Conservation (phyloP, 805 yeast species). For the Wickerhamomyces pijperi region DNA sequence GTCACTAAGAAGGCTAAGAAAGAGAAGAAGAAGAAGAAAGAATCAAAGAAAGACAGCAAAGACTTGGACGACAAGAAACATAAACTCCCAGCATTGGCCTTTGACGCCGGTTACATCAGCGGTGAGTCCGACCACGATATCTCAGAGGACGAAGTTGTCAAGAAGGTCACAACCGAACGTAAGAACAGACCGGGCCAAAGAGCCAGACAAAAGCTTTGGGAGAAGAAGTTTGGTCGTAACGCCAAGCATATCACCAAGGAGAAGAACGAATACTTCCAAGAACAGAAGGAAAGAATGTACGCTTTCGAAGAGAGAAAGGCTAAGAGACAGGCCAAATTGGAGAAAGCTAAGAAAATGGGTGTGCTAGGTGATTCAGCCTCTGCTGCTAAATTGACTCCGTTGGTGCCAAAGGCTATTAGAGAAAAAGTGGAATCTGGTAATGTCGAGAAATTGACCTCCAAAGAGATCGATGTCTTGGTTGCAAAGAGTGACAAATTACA, state of each 20-base stretch:
- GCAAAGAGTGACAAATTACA: conserved; percentile 32
- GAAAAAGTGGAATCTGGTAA: conserved; percentile 1
- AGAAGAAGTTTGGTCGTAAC: conserved; percentile 65
- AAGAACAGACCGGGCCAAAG: conserved; percentile 95
- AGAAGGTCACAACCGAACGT: conserved; percentile 41
- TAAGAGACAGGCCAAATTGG: conserved; percentile 38
- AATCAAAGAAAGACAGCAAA: conserved; percentile 10
- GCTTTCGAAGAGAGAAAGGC: conserved; percentile 67
- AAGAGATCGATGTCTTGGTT: conserved; percentile 1
- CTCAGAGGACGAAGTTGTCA: conserved; percentile 39
- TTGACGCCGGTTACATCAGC: conserved; percentile 61
- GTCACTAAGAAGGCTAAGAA: conserved; percentile 13
- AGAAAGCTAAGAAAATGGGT: conserved; percentile 31
- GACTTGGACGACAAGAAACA: conserved; percentile 8
- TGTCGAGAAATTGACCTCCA: conserved; percentile 7
- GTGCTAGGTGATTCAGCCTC: conserved; percentile 18
- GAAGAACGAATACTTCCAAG: conserved; percentile 38
- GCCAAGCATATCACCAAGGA: conserved; percentile 81
- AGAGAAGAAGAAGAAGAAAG: conserved; percentile 22
- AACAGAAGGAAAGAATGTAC: conserved; percentile 44
- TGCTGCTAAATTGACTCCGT: conserved; percentile 28
- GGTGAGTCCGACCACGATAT: conserved; percentile 70
- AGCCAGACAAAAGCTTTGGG: conserved; percentile 96
- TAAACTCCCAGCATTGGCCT: conserved; percentile 54
- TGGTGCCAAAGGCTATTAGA: conserved; percentile 14